Percentiles rank a stretch among this genome's conserved stretches.
Conservation (phyloP, 129 eudicot species). For the Dittrichia graveolens region DNA sequence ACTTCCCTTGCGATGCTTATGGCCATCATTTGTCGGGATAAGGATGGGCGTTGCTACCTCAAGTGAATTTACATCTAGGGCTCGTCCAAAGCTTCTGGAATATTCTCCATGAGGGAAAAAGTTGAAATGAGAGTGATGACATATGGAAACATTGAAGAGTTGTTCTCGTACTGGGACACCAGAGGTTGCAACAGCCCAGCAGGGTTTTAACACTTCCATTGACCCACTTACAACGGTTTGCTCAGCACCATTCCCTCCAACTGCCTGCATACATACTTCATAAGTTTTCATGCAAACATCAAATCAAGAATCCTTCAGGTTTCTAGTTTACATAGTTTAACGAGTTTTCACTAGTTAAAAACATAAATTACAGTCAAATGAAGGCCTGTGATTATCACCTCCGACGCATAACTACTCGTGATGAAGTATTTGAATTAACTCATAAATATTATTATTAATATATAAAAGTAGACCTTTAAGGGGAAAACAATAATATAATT, state of each 20-base stretch:
- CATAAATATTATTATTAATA: no score
- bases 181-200: slow-evolving; percentile 99
- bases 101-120: slow-evolving; percentile 87
- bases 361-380: no score
- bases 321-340: no score
- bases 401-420: no score
- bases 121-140: slow-evolving; percentile 80
- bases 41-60: slow-evolving; percentile 96
- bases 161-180: slow-evolving; percentile 98
- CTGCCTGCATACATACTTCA: slow-evolving; percentile 52
- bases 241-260: slow-evolving; percentile 95
- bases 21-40: slow-evolving; percentile 81
- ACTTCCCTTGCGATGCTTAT: slow-evolving; percentile 84
- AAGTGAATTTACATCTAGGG: slow-evolving; percentile 64
- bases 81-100: slow-evolving; percentile 75
- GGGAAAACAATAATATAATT: no score
- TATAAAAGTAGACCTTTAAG: no score
- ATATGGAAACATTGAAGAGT: slow-evolving; percentile 93
- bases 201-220: slow-evolving; percentile 93
- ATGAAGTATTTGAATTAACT: no score
- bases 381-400: no score
- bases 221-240: slow-evolving; percentile 97
- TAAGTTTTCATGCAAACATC: background rate
- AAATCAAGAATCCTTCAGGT: background rate
- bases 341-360: no score